A percentile compares a stretch with the other conserved stretches of the same genome.
These are phyloP conservation scores for Pichia occidentalis DNA, from an alignment of 805 yeast species.

Conservation along the genomic window DNA sequence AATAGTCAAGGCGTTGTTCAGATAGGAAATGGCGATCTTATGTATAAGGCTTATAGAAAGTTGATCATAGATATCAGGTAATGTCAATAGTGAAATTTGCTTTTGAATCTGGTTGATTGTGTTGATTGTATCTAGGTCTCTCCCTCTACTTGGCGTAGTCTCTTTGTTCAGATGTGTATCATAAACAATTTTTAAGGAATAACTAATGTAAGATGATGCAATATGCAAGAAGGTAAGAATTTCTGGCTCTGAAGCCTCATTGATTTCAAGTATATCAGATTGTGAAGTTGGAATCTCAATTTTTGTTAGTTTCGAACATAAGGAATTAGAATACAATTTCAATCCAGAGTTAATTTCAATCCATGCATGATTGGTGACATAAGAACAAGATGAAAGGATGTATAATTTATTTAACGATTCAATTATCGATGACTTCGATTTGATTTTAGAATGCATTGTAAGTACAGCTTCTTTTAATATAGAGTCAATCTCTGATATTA, in stretches of 20 bases:
- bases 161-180: too few relatives aligned
- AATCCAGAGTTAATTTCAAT: not conserved
- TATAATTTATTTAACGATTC: conserved; percentile 9
- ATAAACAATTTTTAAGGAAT: not conserved
- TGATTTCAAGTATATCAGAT: not conserved
- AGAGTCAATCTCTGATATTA: conserved; percentile 19
- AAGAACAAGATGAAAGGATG: conserved; percentile 3
- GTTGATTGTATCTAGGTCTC: not conserved
- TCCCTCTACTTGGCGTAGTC: too few relatives aligned
- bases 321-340: not conserved
- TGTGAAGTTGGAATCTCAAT: too few relatives aligned
- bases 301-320: not conserved
- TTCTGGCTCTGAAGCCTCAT: not conserved
- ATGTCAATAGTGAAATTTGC: not conserved
- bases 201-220: conserved; percentile 2
- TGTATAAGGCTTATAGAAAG: not conserved
- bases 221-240: conserved; percentile 5
- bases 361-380: not conserved
- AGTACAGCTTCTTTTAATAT: conserved; percentile 13
- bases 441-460: conserved; percentile 1
- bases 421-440: not conserved
- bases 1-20: conserved; percentile 6
- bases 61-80: not conserved
- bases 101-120: conserved; percentile 5
- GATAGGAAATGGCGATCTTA: conserved; percentile 1